These are phyloP conservation scores for Wickerhamomyces chambardii DNA, from an alignment of 805 yeast species.

Conservation along the genomic window DNA sequence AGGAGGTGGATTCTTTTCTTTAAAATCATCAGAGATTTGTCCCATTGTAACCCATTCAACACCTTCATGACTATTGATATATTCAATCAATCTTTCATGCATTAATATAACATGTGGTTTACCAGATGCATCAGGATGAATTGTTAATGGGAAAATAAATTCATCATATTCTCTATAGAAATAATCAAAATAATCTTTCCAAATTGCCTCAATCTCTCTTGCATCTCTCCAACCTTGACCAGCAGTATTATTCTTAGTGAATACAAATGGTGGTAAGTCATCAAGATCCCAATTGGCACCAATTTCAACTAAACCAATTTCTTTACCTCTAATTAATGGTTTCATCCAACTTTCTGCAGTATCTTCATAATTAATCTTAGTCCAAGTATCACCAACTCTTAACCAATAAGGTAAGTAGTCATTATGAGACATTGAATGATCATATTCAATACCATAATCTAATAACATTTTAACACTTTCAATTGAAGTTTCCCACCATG, in stretches of 20 bases:
- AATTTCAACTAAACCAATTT: constrained; percentile 26
- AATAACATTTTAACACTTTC: constrained; percentile 23
- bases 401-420: constrained; percentile 29
- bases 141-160: constrained; percentile 27
- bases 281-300: constrained; percentile 29
- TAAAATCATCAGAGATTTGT: constrained; percentile 22
- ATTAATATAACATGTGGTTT: constrained; percentile 25
- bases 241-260: constrained; percentile 22
- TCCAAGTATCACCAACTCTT: constrained; percentile 26
- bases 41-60: constrained; percentile 32
- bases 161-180: constrained; percentile 27
- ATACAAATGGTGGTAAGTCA: constrained; percentile 26
- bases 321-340: constrained; percentile 22
- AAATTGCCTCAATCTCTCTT: constrained; percentile 25
- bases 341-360: constrained; percentile 28
- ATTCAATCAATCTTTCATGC: constrained; percentile 27
- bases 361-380: constrained; percentile 25
- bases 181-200: constrained; percentile 29
- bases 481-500: constrained; percentile 28
- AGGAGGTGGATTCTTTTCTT: constrained; percentile 17
- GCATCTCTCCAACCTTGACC: constrained; percentile 26
- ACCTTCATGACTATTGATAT: constrained; percentile 26
- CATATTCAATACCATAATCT: constrained; percentile 27
- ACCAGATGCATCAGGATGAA: constrained; percentile 29
- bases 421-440: constrained; percentile 26